Conservation (phyloP, 2,329 filamentous ascomycete genomes). For the Xylaria sp. region DNA sequence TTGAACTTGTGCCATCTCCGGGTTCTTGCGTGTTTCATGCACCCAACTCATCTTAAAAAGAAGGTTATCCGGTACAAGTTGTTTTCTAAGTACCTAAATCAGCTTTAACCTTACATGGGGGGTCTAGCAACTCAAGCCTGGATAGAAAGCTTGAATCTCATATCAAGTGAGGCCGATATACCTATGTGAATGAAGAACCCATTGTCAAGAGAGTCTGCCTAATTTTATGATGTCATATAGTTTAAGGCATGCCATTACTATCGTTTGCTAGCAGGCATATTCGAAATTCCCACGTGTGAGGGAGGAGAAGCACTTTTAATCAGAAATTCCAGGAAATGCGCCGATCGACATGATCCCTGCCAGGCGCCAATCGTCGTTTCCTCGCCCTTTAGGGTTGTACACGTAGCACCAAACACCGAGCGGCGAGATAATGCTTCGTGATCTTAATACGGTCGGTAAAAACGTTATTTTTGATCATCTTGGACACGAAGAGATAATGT, state of each 20-base stretch:
- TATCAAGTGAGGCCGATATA: neutral
- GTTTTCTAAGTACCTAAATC: neutral
- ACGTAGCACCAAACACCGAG: constrained; percentile 34
- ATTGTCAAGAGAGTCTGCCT: neutral
- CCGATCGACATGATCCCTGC: constrained; percentile 50
- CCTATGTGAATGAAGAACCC: neutral
- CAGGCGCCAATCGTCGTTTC: constrained; percentile 19
- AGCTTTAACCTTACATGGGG: neutral
- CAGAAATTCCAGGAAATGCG: constrained; percentile 48
- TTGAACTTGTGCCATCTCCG: constrained; percentile 14
- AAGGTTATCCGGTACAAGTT: neutral
- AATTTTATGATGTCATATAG: neutral
- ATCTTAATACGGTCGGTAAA: neutral
- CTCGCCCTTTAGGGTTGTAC: constrained; percentile 25
- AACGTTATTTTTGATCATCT: neutral
- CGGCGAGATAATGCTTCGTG: constrained; percentile 13
- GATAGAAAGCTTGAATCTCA: neutral
- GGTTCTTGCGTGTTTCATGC: constrained; percentile 26
- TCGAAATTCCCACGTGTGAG: constrained; percentile 42
- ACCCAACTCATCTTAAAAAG: constrained; percentile 29
- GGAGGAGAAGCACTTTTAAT: constrained; percentile 43
- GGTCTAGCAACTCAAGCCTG: neutral
- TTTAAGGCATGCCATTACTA: neutral
- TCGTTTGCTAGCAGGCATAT: constrained; percentile 3
- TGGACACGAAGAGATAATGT: neutral